These are phyloP conservation scores for Papilionanthe hybrid DNA, from an alignment of 116 monocot species.

Conservation along the genomic window DNA sequence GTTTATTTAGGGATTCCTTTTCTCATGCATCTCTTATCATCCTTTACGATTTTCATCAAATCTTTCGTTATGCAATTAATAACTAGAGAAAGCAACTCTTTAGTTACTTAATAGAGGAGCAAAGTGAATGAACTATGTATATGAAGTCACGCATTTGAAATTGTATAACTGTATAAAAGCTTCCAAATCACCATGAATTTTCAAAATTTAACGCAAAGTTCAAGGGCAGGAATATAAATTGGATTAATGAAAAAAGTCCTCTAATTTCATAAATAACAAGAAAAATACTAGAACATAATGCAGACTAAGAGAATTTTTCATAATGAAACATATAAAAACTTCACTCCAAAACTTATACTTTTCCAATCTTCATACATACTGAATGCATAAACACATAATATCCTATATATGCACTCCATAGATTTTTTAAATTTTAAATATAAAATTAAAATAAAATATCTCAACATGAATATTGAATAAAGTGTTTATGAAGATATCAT, in stretches of 20 bases:
- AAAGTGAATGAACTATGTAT: too few species aligned
- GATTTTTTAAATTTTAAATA: too few species aligned
- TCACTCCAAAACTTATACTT: too few species aligned
- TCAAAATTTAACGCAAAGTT: not conserved
- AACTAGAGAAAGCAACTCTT: too few species aligned
- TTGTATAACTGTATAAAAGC: not conserved
- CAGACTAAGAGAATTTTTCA: not conserved
- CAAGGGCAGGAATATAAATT: not conserved
- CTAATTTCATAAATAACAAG: not conserved
- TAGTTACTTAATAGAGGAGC: too few species aligned
- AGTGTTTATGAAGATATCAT: too few species aligned
- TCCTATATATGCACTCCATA: not conserved
- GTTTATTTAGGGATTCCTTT: slow-evolving; percentile 15
- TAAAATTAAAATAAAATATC: too few species aligned
- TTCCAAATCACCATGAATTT: too few species aligned
- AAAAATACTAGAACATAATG: not conserved
- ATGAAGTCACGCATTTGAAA: not conserved
- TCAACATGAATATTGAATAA: too few species aligned
- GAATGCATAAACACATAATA: not conserved
- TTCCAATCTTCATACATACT: too few species aligned
- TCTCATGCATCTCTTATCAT: slow-evolving; percentile 40
- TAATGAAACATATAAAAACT: too few species aligned
- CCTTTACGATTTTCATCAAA: not conserved
- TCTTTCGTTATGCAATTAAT: not conserved
- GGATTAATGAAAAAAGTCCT: not conserved